phyloP scores from a whole-genome alignment of 352 stramenopile species.

The Phytophthora palmivora region DNA sequence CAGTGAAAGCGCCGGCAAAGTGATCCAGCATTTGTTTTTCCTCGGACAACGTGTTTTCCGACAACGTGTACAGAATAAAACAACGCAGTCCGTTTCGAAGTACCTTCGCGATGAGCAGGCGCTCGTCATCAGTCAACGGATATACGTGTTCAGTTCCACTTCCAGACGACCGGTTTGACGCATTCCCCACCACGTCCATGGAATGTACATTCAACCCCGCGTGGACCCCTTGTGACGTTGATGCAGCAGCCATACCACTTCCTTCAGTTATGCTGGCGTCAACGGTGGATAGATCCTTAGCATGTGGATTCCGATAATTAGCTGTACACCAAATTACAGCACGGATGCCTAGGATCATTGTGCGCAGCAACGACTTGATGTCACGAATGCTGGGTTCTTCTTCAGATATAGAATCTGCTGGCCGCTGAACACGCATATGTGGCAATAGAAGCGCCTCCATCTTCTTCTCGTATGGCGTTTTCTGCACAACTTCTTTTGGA shows the following conservation, averaged over 20 bases:
- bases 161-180: conserved; percentile 27
- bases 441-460: conserved; percentile 69
- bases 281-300: conserved; percentile 83
- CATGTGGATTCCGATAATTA: conserved; percentile 91
- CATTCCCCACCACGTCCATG: conserved; percentile 23
- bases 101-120: conserved; percentile 93
- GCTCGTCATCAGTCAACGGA: conserved; percentile 93
- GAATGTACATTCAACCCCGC: conserved; percentile 26
- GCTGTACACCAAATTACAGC: conserved; percentile 98
- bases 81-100: conserved; percentile 93
- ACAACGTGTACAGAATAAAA: conserved; percentile 94
- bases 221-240: conserved; percentile 28
- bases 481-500: conserved; percentile 56
- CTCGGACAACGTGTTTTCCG: conserved; percentile 86
- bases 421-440: conserved; percentile 54
- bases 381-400: conserved; percentile 89
- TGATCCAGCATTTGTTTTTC: conserved; percentile 97
- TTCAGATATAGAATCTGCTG: conserved; percentile 64
- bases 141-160: conserved; percentile 57
- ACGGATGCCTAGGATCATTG: conserved; percentile 98
- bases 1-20: conserved; percentile 97
- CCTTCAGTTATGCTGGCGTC: conserved; percentile 59
- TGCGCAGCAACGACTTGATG: conserved; percentile 94
- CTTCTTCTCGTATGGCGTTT: conserved; percentile 78
- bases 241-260: conserved; percentile 28